These are phyloP conservation scores for Periconia sp. DNA, from an alignment of 2,329 filamentous ascomycete species.

Conservation along the genomic window DNA sequence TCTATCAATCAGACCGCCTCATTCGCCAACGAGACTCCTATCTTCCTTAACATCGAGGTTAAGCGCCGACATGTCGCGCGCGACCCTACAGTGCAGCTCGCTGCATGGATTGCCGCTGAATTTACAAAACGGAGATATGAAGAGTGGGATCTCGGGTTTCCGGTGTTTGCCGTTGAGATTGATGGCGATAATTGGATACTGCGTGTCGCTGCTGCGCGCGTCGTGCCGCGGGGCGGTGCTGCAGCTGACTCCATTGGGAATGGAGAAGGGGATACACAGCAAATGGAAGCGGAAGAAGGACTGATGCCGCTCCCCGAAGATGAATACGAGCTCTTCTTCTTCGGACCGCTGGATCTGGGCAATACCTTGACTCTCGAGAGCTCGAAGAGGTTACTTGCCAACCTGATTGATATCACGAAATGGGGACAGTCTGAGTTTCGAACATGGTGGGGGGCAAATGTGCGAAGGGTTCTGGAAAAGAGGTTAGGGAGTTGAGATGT, in stretches of 20 bases:
- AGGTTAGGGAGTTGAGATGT: too few species aligned
- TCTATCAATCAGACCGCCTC: too few species aligned
- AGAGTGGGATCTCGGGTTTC: too few species aligned
- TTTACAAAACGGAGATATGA: too few species aligned
- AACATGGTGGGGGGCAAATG: constrained; percentile 10
- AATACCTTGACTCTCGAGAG: constrained; percentile 11
- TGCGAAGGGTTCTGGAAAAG: constrained; percentile 6
- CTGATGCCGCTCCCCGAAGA: constrained; percentile 8
- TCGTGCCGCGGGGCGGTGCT: too few species aligned
- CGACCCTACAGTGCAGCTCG: constrained; percentile 14
- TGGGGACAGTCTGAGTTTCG: constrained; percentile 13
- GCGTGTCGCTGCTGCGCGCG: too few species aligned
- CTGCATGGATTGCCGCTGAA: constrained; percentile 19
- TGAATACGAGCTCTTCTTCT: constrained; percentile 16
- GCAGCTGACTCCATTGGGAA: too few species aligned
- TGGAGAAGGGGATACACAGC: constrained; percentile 4
- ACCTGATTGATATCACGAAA: constrained; percentile 14
- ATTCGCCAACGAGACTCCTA: too few species aligned
- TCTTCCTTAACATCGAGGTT: constrained; percentile 16
- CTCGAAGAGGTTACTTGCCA: constrained; percentile 12
- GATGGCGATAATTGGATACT: too few species aligned
- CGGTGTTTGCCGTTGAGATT: too few species aligned
- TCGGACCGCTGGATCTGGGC: too few species aligned
- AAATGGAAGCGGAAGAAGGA: constrained; percentile 7
- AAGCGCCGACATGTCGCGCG: constrained; percentile 12